Evolutionary conservation across 495 filamentous ascomycete genomes (phyloP).

Genomic region (Umbilicaria muhlenbergii): DNA sequence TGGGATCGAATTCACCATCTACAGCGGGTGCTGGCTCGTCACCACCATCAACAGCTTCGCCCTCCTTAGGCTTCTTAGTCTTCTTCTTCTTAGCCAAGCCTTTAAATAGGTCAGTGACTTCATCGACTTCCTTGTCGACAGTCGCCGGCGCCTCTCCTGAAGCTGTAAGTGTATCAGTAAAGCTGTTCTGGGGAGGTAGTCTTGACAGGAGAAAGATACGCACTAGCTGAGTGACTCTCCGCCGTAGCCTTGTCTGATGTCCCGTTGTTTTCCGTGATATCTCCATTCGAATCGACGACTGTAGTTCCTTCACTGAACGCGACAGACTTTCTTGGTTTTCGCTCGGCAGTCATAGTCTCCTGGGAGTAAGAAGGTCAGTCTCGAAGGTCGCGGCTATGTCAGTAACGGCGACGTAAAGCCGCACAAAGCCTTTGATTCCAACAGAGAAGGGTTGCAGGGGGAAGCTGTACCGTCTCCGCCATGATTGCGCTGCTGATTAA

Average conservation of each 20-base stretch:
- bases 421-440: no score
- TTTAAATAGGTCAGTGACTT: conserved; percentile 60
- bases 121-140: conserved; percentile 51
- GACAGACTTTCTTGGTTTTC: conserved; percentile 52
- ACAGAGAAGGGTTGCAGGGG: no score
- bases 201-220: conserved; percentile 13
- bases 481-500: no score
- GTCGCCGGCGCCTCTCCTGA: conserved; percentile 15
- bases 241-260: conserved; percentile 51
- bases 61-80: conserved; percentile 46
- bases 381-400: no score
- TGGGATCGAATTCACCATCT: conserved; percentile 56
- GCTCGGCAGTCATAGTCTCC: no score
- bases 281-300: conserved; percentile 73
- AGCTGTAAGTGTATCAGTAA: conserved; percentile 11
- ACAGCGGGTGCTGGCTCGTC: conserved; percentile 39
- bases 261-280: conserved; percentile 54
- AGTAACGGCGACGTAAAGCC: no score
- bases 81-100: conserved; percentile 83
- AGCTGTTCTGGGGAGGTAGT: conserved; percentile 2
- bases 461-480: no score
- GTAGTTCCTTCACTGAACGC: conserved; percentile 73
- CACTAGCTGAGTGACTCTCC: conserved; percentile 51
- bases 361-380: no score
- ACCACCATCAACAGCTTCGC: conserved; percentile 35